Percentiles rank a stretch among this genome's conserved stretches.
Evolutionary conservation across 768 basidiomycete genomes (phyloP).

Genomic region (Myochromella boudieri): DNA sequence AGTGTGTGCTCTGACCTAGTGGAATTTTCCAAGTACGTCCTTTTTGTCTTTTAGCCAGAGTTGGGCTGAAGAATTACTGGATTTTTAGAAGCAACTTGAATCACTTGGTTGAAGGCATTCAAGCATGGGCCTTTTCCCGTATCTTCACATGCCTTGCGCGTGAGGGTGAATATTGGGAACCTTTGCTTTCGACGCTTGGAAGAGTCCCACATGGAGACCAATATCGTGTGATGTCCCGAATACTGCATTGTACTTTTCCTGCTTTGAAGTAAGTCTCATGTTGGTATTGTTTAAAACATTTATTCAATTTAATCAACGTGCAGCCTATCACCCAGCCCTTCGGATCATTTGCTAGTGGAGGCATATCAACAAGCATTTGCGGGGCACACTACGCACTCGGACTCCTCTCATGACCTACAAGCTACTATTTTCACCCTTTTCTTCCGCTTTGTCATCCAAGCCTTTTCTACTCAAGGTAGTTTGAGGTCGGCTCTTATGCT

Average conservation of each 20-base stretch:
- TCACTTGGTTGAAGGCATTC: not conserved
- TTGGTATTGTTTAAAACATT: not conserved
- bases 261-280: conserved; percentile 2
- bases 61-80: not conserved
- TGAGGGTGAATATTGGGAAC: conserved; percentile 4
- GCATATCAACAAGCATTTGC: conserved; percentile 1
- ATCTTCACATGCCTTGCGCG: conserved; percentile 8
- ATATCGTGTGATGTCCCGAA: conserved; percentile 7
- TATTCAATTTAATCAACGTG: too few relatives aligned
- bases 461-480: conserved; percentile 1
- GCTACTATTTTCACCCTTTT: not conserved
- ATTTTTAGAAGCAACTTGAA: conserved; percentile 1
- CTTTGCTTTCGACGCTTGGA: conserved; percentile 10
- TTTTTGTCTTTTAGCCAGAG: not conserved
- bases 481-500: conserved; percentile 9
- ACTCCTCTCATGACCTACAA: not conserved
- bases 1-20: conserved; percentile 8
- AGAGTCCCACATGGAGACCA: conserved; percentile 9
- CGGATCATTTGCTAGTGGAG: conserved; percentile 2
- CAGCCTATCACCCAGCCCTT: conserved; percentile 6
- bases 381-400: not conserved
- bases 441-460: conserved; percentile 11
- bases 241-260: conserved; percentile 3
- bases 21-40: conserved; percentile 1
- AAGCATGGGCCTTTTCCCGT: conserved; percentile 6